These are phyloP conservation scores for Astragalus membranaceus DNA, from an alignment of 306 rosid species.

Conservation along the genomic window DNA sequence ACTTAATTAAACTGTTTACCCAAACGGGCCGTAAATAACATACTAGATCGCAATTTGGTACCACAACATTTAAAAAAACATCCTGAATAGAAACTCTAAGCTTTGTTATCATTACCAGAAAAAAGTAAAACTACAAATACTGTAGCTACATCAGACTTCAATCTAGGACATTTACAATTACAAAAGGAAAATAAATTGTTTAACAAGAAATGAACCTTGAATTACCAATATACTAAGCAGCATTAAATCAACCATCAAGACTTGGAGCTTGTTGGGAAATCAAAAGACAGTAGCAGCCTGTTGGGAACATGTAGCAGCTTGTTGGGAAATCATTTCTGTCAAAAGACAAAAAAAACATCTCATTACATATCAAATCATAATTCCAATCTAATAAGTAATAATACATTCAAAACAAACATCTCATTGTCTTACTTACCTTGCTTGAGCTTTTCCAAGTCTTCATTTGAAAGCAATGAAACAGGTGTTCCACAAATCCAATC, in stretches of 20 bases:
- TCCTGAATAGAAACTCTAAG: neutral
- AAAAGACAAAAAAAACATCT: neutral
- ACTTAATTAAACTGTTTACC: too few species aligned
- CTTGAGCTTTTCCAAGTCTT: neutral
- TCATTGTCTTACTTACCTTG: neutral
- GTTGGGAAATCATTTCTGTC: neutral
- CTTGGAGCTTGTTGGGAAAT: neutral
- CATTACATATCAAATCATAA: neutral
- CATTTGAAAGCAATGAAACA: neutral
- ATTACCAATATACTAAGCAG: neutral
- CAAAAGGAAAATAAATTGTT: neutral
- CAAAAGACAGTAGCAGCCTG: neutral
- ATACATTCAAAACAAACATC: neutral
- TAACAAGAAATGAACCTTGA: neutral
- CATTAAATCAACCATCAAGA: neutral
- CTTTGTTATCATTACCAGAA: neutral
- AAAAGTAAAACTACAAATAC: neutral
- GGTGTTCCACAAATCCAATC: conserved; percentile 4
- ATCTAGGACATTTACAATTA: neutral
- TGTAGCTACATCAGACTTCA: neutral
- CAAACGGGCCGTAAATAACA: too few species aligned
- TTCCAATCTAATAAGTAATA: neutral
- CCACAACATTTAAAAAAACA: too few species aligned
- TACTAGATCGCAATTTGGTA: neutral
- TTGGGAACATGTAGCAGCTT: too few species aligned